Evolutionary conservation across 2,329 filamentous ascomycete species (phyloP).

Genomic region (Nigrospora sphaerica): DNA sequence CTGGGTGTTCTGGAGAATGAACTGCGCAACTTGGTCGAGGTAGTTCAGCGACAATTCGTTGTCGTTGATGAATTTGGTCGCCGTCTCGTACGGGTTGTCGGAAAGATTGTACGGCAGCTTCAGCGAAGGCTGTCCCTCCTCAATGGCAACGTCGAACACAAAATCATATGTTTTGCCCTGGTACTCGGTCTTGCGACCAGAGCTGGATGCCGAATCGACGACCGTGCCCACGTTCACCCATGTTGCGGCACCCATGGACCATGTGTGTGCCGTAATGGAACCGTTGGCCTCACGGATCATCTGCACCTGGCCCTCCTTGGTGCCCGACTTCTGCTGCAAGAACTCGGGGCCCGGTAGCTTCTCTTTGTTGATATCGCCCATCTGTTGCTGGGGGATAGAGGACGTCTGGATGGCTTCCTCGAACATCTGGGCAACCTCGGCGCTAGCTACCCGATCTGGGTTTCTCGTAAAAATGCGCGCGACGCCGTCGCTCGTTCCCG

Average conservation of each 20-base stretch:
- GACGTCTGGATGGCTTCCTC: conserved; percentile 76
- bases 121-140: conserved; percentile 85
- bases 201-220: conserved; percentile 80
- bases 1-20: conserved; percentile 84
- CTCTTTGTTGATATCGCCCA: conserved; percentile 83
- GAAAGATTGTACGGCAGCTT: conserved; percentile 93
- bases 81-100: conserved; percentile 87
- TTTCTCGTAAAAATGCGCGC: conserved; percentile 78
- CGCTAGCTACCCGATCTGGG: conserved; percentile 60
- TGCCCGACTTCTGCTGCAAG: conserved; percentile 70
- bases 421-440: conserved; percentile 64
- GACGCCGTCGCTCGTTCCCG: conserved; percentile 81
- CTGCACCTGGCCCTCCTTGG: conserved; percentile 93
- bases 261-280: conserved; percentile 78
- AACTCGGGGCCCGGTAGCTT: conserved; percentile 86
- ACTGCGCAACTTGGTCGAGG: conserved; percentile 85
- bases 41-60: conserved; percentile 85
- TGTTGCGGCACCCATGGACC: conserved; percentile 65
- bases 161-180: conserved; percentile 88
- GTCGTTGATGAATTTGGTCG: conserved; percentile 82
- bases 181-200: conserved; percentile 68
- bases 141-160: conserved; percentile 94
- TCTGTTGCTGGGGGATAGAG: conserved; percentile 79
- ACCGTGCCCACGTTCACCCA: conserved; percentile 94
- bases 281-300: conserved; percentile 82